A percentile compares a stretch with the other conserved stretches of the same genome.
Conservation (phyloP, 139 green algal genomes). For the Ettlia oleoabundans region DNA sequence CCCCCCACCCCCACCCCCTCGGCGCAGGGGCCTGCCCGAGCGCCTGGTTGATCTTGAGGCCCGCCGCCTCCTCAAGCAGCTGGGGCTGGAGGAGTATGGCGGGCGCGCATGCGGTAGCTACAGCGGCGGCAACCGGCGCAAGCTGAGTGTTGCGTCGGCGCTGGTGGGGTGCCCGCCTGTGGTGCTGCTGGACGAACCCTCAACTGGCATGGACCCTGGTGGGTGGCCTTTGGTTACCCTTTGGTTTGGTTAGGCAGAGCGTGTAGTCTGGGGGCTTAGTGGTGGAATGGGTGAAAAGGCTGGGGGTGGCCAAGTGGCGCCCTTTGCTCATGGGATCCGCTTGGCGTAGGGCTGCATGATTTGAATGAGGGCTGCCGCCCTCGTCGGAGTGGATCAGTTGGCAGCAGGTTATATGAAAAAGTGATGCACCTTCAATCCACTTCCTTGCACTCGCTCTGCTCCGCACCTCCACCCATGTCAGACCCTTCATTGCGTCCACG, state of each 20-base stretch:
- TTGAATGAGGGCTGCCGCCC: too few relatives aligned
- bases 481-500: not conserved
- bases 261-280: not conserved
- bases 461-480: not conserved
- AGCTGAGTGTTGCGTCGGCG: slow-evolving; percentile 77
- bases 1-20: not conserved
- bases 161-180: slow-evolving; percentile 74
- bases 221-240: too few relatives aligned
- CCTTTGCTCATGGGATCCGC: too few relatives aligned
- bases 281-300: too few relatives aligned
- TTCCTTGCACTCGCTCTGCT: too few relatives aligned
- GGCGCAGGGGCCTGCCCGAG: slow-evolving; percentile 50
- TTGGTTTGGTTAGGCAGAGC: not conserved
- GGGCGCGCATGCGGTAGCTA: slow-evolving; percentile 54
- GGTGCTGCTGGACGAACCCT: slow-evolving; percentile 83
- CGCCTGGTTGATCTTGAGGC: slow-evolving; percentile 28
- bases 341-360: too few relatives aligned
- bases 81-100: slow-evolving; percentile 60
- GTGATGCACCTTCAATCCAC: too few relatives aligned
- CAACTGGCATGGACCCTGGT: slow-evolving; percentile 67
- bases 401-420: too few relatives aligned
- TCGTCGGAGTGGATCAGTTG: too few relatives aligned
- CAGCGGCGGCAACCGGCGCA: slow-evolving; percentile 80
- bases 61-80: slow-evolving; percentile 50
- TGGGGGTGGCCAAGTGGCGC: too few relatives aligned